Evolutionary conservation across 495 filamentous ascomycete species (phyloP), one percentile per base, ranked within the genome.

Genomic region (Hyaloscypha bicolor): DNA sequence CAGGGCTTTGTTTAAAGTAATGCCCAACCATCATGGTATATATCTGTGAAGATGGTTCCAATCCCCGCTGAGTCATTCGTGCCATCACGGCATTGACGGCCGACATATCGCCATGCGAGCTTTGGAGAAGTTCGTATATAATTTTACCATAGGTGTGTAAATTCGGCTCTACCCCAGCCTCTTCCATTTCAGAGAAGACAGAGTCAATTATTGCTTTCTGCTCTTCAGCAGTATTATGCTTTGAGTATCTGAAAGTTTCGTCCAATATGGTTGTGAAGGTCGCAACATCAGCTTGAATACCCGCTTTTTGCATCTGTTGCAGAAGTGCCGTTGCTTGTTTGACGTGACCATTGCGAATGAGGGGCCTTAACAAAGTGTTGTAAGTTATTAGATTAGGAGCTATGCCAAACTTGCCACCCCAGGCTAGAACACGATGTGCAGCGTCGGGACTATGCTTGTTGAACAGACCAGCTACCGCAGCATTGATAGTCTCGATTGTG

Each of bases 21-120:
- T 89, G 77, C n/a, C 85, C 82, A n/a, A 89, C 72, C 9, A 94
- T 80, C 71, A 87, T 87, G 31, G 90, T 91, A 80, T 90, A 91
- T 71, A 92, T 82, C 62, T 90, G 83, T 6, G 82, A 70, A 3
- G 81, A 82, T 0, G 87, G 81, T 69, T 81, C 75, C 33, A 90
- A 67, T 9, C 80, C 80, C 55, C 78, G 72, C 4, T 60, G 52
- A 67, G 76, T 76, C 79, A 94, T 90, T 71, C 89, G 83, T 1
- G 77, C 76, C 14, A 93, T 79, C 4, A 93, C 80, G 19, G 77
- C 79, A 48, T 83, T 81, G n/a, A 89, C 85, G 62, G 83, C 83
- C 2, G 73, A 45, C 29, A 79, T 70, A 69, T 87, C 71, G 16
- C 63, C 60, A 61, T 72, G 84, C 56, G 75, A 71, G 25, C 73